These are phyloP conservation scores for Alectoria sarmentosa DNA, from an alignment of 495 filamentous ascomycete genomes.

Conservation along the genomic window DNA sequence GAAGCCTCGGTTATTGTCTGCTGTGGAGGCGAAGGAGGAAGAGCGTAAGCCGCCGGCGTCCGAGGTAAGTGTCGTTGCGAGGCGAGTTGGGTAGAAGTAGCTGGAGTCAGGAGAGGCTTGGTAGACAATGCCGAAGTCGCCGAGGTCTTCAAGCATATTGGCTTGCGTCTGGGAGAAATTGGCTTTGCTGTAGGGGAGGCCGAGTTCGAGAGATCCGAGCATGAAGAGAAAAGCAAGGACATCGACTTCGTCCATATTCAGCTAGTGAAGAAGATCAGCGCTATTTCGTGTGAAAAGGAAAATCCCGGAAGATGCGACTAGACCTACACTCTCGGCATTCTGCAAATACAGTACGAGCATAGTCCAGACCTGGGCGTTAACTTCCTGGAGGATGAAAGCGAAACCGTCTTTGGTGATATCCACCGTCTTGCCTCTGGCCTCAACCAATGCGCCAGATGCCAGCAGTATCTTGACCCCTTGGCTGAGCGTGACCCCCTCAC, in stretches of 20 bases:
- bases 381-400: constrained; percentile 86
- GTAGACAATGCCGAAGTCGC: constrained; percentile 90
- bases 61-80: constrained; percentile 90
- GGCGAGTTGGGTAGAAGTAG: constrained; percentile 90
- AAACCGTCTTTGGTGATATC: constrained; percentile 89
- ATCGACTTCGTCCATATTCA: constrained; percentile 80
- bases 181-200: constrained; percentile 75
- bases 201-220: constrained; percentile 87
- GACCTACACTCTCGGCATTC: constrained; percentile 56
- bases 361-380: constrained; percentile 95
- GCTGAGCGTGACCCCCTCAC: constrained; percentile 53
- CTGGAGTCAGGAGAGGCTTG: constrained; percentile 42
- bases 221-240: constrained; percentile 94
- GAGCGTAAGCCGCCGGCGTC: constrained; percentile 64
- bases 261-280: constrained; percentile 30
- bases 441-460: constrained; percentile 71
- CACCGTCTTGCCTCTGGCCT: constrained; percentile 48
- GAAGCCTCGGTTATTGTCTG: constrained; percentile 55
- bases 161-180: constrained; percentile 71
- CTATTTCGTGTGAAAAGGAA: background rate
- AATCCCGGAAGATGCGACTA: background rate
- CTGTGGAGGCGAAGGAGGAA: constrained; percentile 40
- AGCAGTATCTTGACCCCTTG: constrained; percentile 77
- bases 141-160: constrained; percentile 77
- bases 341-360: constrained; percentile 89